Conservation (phyloP, 352 stramenopile species). For the Globisporangium nodosum region DNA sequence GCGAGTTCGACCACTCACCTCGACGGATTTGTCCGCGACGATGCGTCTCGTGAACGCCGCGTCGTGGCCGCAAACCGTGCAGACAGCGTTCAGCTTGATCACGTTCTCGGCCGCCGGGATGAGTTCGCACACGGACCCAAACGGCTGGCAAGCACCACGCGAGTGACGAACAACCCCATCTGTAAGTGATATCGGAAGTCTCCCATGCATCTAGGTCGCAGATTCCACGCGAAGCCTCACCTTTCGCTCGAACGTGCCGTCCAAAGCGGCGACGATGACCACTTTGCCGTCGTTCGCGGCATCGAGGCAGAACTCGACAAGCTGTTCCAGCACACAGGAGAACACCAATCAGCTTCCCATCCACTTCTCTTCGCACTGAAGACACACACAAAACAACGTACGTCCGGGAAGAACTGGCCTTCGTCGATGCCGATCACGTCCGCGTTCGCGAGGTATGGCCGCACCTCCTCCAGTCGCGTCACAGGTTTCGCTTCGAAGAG, state of each 20-base stretch:
- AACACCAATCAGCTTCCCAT: neutral
- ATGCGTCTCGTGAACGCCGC: conserved; percentile 77
- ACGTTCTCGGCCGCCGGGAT: conserved; percentile 74
- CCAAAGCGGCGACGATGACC: conserved; percentile 70
- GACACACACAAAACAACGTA: conserved; percentile 12
- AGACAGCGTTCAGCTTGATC: conserved; percentile 83
- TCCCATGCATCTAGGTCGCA: neutral
- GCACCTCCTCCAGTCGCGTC: conserved; percentile 47
- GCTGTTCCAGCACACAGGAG: conserved; percentile 18
- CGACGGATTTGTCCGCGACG: conserved; percentile 56
- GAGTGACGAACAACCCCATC: neutral
- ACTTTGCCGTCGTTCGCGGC: conserved; percentile 67
- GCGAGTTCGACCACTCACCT: conserved; percentile 27
- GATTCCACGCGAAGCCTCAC: conserved; percentile 11
- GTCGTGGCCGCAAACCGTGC: conserved; percentile 69
- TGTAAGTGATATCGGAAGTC: neutral
- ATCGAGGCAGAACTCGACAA: conserved; percentile 73
- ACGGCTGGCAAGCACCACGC: conserved; percentile 30
- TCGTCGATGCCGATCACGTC: conserved; percentile 87
- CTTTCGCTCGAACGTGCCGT: conserved; percentile 75
- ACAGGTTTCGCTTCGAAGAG: conserved; percentile 64
- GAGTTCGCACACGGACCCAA: conserved; percentile 63
- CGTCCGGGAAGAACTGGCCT: conserved; percentile 82
- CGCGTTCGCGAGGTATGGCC: conserved; percentile 47
- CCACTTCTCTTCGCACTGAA: neutral